Base-by-base conservation (phyloP, 2,329 filamentous ascomycete species). In the Trichophyton mentagrophytes region DNA sequence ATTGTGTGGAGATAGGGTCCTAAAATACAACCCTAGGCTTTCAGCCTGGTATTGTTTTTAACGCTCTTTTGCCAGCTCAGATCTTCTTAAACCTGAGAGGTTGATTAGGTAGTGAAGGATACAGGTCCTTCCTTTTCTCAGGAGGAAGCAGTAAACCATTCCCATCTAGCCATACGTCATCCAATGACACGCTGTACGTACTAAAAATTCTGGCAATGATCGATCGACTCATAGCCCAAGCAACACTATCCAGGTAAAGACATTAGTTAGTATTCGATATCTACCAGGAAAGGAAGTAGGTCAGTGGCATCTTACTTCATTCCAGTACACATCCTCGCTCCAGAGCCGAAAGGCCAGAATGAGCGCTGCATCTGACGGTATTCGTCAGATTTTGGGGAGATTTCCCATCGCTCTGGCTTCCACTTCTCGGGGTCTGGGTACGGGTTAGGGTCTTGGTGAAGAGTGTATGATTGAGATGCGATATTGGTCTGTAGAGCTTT, bases 261-360 rank as follows among this genome's bases (percentile, higher is more conserved):
- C 1, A 56, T n/a, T 60, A n/a, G 6, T 27, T 27, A 27, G 27
- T 22, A 56, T 40, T 57, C 20, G 2, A 1, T 20, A 9, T 25
- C 22, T 17, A 36, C 15, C 11, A 20, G 7, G 33, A 25, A 9
- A 3, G 22, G 27, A 9, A 25, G 13, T 7, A 4, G 3, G 15
- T 27, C 11, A 2, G 5, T 30, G 3, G 25, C 27, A 25, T 61
- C 64, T 60, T 61, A 65, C 64, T 69, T 66, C 57, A 64, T 65
- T 15, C 67, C 67, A 3, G 67, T 66, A 61, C 68, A 70, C 60
- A 69, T 67, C 3, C 81, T 73, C 53, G 80, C 74, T 1, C 80
- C 80, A 69, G 80, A 82, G 15, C 80, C 81, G 61, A 83, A 83
- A 36, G 79, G 77, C 7, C 76, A 76, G 67, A 78, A 76, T 66